Evolutionary conservation across 768 basidiomycete species (phyloP), one percentile per base, ranked within the genome.

Genomic region (Suillus lakei): DNA sequence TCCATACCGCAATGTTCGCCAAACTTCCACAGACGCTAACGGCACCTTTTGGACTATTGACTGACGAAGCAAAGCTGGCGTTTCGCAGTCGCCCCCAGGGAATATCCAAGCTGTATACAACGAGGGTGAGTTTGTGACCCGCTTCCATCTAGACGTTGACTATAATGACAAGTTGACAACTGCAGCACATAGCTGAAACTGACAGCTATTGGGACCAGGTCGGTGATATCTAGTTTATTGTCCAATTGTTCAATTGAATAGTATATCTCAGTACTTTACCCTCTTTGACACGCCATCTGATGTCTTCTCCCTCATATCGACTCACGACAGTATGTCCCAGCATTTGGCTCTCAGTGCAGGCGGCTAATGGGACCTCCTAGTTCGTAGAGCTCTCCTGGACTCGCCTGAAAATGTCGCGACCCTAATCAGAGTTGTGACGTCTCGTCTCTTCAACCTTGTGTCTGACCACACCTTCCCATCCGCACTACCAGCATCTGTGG

Each of bases 201-300:
- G 96, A 98, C 73, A 80, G 75, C n/a, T 96, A 96, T 73, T 97
- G 95, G 95, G 85, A 95, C 65, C 95, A 97, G 81, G 93, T 92
- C 68, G 71, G 86, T 72, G 34, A 21, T 58, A 41, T 30, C 38
- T 62, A 63, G 38, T 32, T 7, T 50, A 1, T 39, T 44, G 34
- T 30, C 58, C 56, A 39, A 26, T 26, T 36, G 13, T 18, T 26
- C 16, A 28, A 61, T 38, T 51, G 54, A 68, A 51, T 65, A 30
- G 55, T 65, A 46, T 30, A 66, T 48, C 28, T 18, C 71, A 96
- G 93, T 98, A 91, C 73, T 89, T 91, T 68, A 77, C 85, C 54
- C 82, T 98, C 21, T 97, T 97, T 74, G 94, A 96, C 80, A 91
- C 93, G 9, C 86, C 93, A 1, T 92, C 93, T 0, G 95, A 97